phyloP scores from a whole-genome alignment of 2,329 filamentous ascomycete genomes.

The Colletotrichum sp. region DNA sequence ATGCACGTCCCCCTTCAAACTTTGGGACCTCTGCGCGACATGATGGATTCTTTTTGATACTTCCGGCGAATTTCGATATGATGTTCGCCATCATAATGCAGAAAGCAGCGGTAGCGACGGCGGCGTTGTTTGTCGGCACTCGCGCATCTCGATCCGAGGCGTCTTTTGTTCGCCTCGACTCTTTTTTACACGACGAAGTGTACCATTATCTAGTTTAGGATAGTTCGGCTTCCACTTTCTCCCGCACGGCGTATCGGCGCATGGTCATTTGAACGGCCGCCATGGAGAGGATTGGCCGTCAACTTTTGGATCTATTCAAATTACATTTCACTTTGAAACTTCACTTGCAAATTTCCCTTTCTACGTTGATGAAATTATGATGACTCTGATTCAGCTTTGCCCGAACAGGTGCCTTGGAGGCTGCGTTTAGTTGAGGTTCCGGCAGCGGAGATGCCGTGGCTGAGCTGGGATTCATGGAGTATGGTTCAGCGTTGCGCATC shows the following conservation, averaged over 20 bases:
- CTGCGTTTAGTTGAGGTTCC: background rate
- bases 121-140: background rate
- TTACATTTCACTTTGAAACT: background rate
- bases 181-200: background rate
- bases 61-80: background rate
- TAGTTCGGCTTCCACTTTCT: conserved; percentile 8
- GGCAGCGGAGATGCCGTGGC: background rate
- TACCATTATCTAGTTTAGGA: conserved; percentile 17
- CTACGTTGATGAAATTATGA: background rate
- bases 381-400: background rate
- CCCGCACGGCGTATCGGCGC: conserved; percentile 22
- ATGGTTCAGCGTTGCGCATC: background rate
- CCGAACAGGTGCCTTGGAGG: background rate
- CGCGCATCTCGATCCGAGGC: background rate
- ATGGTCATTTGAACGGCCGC: conserved; percentile 13
- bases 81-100: conserved; percentile 4
- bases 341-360: background rate
- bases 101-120: background rate
- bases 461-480: background rate
- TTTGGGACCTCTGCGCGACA: conserved; percentile 10
- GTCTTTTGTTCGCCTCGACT: background rate
- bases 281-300: background rate
- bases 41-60: background rate
- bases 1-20: conserved; percentile 1
- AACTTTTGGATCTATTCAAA: background rate